A percentile compares a stretch with the other conserved stretches of the same genome.
Evolutionary conservation across 495 filamentous ascomycete species (phyloP).

Genomic region (Rhypophila decipiens): DNA sequence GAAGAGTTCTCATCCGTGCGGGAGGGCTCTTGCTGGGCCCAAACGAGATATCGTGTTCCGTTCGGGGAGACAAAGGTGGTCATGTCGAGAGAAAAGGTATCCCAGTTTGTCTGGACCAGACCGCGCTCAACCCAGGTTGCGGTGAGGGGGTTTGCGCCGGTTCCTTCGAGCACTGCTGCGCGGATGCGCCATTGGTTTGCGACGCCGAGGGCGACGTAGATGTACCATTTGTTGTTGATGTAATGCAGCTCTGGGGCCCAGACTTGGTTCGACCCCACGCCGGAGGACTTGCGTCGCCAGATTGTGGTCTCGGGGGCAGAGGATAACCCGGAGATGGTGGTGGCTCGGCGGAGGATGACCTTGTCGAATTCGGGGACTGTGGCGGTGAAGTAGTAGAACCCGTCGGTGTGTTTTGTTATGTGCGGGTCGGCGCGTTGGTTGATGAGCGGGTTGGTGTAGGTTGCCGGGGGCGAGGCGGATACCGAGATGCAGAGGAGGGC

Average conservation of each 20-base stretch:
- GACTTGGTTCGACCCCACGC: constrained; percentile 45
- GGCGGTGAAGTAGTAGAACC: constrained; percentile 46
- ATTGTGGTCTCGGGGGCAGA: constrained; percentile 29
- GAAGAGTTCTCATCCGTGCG: constrained; percentile 15
- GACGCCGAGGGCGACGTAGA: constrained; percentile 32
- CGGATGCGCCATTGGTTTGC: constrained; percentile 21
- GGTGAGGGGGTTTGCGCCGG: constrained; percentile 17
- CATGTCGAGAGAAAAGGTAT: constrained; percentile 22
- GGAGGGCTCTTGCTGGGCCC: constrained; percentile 22
- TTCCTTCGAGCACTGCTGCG: constrained; percentile 21
- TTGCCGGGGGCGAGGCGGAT: constrained; percentile 10
- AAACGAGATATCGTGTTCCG: constrained; percentile 22
- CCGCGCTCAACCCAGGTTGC: constrained; percentile 20
- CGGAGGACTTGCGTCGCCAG: constrained; percentile 31
- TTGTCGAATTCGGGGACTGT: constrained; percentile 41
- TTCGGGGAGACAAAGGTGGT: constrained; percentile 17
- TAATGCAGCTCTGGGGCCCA: constrained; percentile 53
- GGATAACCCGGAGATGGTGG: constrained; percentile 43
- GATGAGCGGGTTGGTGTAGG: constrained; percentile 19
- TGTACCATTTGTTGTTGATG: constrained; percentile 43
- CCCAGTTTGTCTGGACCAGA: constrained; percentile 22
- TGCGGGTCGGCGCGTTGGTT: constrained; percentile 23
- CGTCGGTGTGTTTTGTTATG: constrained; percentile 39
- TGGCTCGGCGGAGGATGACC: constrained; percentile 43
- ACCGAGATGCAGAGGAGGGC: not conserved